A percentile compares a stretch with the other conserved stretches of the same genome.
phyloP scores from a whole-genome alignment of 352 stramenopile genomes.

The Phytophthora colocasiae region DNA sequence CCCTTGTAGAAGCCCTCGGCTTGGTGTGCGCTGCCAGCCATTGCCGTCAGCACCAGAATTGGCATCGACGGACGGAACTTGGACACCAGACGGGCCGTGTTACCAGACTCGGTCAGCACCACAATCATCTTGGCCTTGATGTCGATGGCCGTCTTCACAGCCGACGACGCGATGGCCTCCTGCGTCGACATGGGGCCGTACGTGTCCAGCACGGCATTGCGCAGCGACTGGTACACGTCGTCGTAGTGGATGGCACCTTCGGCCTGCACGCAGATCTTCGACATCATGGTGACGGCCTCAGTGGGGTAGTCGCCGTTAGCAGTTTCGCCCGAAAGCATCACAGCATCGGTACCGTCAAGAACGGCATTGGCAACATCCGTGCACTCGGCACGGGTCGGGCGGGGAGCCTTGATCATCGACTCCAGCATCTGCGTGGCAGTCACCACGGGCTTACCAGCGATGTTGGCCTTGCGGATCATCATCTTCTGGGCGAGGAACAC shows the following conservation, averaged over 20 bases:
- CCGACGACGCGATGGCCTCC: slow-evolving; percentile 95
- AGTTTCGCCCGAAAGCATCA: not conserved
- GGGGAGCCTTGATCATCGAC: not conserved
- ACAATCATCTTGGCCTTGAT: slow-evolving; percentile 62
- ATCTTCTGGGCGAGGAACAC: not conserved
- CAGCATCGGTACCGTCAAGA: not conserved
- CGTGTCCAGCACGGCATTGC: slow-evolving; percentile 59
- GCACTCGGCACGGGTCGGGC: not conserved
- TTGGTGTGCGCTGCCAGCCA: slow-evolving; percentile 50
- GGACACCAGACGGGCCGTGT: slow-evolving; percentile 91
- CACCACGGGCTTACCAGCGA: not conserved
- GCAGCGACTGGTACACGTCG: slow-evolving; percentile 1
- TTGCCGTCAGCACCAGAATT: slow-evolving; percentile 1
- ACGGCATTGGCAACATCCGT: not conserved
- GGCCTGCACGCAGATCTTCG: slow-evolving; percentile 1
- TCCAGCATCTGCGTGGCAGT: slow-evolving; percentile 2
- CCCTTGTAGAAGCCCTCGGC: slow-evolving; percentile 64
- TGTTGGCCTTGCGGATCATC: not conserved
- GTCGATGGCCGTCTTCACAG: slow-evolving; percentile 97
- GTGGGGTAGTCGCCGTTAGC: not conserved
- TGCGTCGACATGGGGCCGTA: slow-evolving; percentile 67
- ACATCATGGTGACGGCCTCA: not conserved
- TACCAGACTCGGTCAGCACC: slow-evolving; percentile 95
- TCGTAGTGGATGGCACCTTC: not conserved
- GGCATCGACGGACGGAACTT: slow-evolving; percentile 93